A percentile compares a stretch with the other conserved stretches of the same genome.
These are phyloP conservation scores for Vitis rotundifolia DNA, from an alignment of 164 flowering plant genomes.

Conservation along the genomic window DNA sequence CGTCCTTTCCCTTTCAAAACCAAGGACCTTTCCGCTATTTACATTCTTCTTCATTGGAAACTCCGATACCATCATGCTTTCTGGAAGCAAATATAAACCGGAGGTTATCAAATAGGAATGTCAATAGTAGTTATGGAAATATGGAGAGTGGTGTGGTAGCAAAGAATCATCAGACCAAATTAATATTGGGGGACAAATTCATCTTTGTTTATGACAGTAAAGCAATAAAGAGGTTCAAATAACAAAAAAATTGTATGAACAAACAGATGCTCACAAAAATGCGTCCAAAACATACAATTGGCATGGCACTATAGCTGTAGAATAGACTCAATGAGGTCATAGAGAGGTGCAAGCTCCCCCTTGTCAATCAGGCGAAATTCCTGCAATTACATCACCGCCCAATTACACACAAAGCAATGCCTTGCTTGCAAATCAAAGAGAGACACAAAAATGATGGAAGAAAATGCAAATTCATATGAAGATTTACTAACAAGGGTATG, in stretches of 20 bases:
- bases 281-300: background rate
- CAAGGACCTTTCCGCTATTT: no score
- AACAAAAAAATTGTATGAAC: background rate
- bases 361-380: constrained; percentile 73
- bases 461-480: no score
- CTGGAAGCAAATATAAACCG: no score
- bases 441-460: no score
- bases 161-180: no score
- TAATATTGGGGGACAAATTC: background rate
- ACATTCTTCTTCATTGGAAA: no score
- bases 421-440: no score
- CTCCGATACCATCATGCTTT: no score
- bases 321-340: constrained; percentile 68
- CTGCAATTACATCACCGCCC: constrained; percentile 32
- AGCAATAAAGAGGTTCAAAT: background rate
- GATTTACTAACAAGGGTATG: no score
- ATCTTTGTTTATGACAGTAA: background rate
- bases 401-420: background rate
- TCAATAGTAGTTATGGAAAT: background rate
- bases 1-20: no score
- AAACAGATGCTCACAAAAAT: constrained; percentile 4
- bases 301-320: constrained; percentile 22
- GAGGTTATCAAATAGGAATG: no score
- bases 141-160: no score
- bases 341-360: constrained; percentile 70